Evolutionary conservation across 257 asterid species (phyloP), one percentile per base, ranked within the genome.

Genomic region (Capsicum chinense): DNA sequence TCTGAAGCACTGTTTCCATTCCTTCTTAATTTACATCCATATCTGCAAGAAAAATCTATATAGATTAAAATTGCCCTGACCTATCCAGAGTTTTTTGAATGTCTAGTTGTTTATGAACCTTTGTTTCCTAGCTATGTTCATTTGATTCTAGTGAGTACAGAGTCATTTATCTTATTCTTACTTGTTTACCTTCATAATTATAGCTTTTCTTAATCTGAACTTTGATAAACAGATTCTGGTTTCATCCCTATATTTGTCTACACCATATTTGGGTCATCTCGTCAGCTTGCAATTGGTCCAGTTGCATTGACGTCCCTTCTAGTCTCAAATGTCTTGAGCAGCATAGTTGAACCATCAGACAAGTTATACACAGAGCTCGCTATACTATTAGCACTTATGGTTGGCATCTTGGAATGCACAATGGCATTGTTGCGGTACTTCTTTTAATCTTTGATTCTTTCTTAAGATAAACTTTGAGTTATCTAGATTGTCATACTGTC

Each of bases 241-340:
- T 97, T 97, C 83, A 92, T 97, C 86, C 99, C 99, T 79, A 91
- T 97, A 89, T 97, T 97, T 87, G 91, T 93, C 81, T 97, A 97
- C 83, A 92, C 98, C 83, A 82, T 97, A 88, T 95, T 97, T 79
- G 99, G 99, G 63, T 97, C 99, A 54, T 97, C 99, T 82, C 97
- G 99, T 80, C 99, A 97, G 93, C 97, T 97, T 86, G 99, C 99
- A 35, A 97, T 97, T 50, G 99, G 99, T 67, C 99, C 99, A 10
- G 99, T 97, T 83, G 99, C 99, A 74, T 86, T 97, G 91, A 94
- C 97, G 9, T 97, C 99, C 80, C 97, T 97, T 87, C 92, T 97
- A 83, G 98, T 93, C 70, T 97, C 99, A 67, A 97, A 97, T 88
- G 95, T 95, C 68, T 86, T 97, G 93, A 90, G 97, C 83, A 86